Evolutionary conservation across 1,284 basidiomycete genomes (phyloP), one percentile per base, ranked within the genome.

Genomic region (Trametes versicolor): DNA sequence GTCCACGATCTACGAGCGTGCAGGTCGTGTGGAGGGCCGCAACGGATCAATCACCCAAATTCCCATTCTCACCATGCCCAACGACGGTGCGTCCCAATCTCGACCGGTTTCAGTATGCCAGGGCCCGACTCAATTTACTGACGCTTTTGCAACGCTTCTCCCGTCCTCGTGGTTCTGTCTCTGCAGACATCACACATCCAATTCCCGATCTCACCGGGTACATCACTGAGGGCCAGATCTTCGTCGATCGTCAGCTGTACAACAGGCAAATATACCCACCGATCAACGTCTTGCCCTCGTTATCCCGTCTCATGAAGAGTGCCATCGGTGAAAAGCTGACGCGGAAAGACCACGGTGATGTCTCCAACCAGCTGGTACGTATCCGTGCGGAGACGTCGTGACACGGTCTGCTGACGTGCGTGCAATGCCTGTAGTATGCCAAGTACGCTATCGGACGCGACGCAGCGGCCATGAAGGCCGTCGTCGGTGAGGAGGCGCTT

Each of bases 1-100:
- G 85, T 95, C 98, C 64, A 99, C 97, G 27, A 97, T 99, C 76
- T 99, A 99, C 81, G 98, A 99, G 82, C 96, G 98, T 82, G 98
- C 98, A 54, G 98, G 98, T 63, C 97, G 98, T 78, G 98, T 99
- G 53, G 83, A 97, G 81, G 98, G 98, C 68, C 89, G 98, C 68
- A 99, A 99, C 81, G 98, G 98, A 54, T 99, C 97, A 51, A 99
- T 99, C 83, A 99, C 98, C 56, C 98, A 99, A 83, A 98, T 99
- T 78, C 98, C 98, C 63, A 99, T 99, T 76, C 86, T 99, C 70
- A 99, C 98, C 66, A 99, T 99, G 98, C 98, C 98, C 37, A 99
- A 99, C 83, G 98, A 99, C 80, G 96, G 95, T 94, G 80, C 79
- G 86, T 74, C 23, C 63, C 23, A 39, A 10, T 36, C 68, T 69